phyloP scores from a whole-genome alignment of 1,284 basidiomycete genomes.

The Ceratobasidium theobromae region DNA sequence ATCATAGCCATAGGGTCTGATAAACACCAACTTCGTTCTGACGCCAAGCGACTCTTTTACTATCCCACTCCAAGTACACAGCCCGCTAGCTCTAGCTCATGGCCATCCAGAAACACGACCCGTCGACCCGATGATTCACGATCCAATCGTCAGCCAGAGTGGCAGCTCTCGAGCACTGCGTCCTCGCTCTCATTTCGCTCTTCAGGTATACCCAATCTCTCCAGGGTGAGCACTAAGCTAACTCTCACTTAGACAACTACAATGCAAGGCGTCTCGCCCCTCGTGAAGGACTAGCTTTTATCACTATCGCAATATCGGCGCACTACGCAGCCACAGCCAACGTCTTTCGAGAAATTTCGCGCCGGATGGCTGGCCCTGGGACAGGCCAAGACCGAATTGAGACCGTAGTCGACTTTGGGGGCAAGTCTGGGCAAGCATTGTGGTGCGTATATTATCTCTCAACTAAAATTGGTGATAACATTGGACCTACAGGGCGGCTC shows the following conservation, averaged over 20 bases:
- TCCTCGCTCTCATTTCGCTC: constrained; percentile 32
- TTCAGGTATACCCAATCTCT: constrained; percentile 53
- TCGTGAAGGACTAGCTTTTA: constrained; percentile 44
- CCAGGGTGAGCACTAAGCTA: constrained; percentile 41
- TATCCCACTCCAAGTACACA: constrained; percentile 38
- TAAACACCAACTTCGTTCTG: constrained; percentile 62
- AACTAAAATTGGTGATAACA: neutral
- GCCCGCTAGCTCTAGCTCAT: constrained; percentile 28
- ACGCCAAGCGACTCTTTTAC: constrained; percentile 68
- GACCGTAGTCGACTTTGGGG: constrained; percentile 45
- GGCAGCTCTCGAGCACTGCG: constrained; percentile 47
- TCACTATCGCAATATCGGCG: constrained; percentile 47
- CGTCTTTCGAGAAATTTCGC: constrained; percentile 45
- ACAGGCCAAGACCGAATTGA: constrained; percentile 31
- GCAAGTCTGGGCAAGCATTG: constrained; percentile 46
- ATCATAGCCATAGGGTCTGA: constrained; percentile 54
- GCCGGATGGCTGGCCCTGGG: constrained; percentile 39
- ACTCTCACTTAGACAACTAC: constrained; percentile 58
- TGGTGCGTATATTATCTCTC: constrained; percentile 46
- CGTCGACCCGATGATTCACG: neutral
- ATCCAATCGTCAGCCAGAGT: neutral
- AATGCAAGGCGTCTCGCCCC: constrained; percentile 31
- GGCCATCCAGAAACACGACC: constrained; percentile 14
- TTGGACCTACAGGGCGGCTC: constrained; percentile 35
- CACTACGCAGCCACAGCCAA: constrained; percentile 48